These are phyloP conservation scores for Aspergillus ibericus DNA, from an alignment of 2,329 filamentous ascomycete genomes.

Conservation along the genomic window DNA sequence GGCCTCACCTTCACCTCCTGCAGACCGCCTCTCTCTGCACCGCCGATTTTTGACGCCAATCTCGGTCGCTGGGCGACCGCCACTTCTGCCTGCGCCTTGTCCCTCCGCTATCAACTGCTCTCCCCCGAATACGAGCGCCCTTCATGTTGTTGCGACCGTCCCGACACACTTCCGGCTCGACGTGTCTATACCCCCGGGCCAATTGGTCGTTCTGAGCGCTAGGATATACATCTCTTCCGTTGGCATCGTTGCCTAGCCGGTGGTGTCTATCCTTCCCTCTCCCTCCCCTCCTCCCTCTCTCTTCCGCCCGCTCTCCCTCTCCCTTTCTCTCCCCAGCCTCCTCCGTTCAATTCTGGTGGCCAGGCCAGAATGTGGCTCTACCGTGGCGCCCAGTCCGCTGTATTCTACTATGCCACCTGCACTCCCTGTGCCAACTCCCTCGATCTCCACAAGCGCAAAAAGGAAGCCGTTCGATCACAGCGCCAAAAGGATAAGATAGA, in stretches of 20 bases:
- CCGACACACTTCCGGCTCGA: constrained; percentile 25
- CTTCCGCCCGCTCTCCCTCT: background rate
- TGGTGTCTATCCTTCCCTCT: background rate
- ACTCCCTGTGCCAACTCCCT: constrained; percentile 67
- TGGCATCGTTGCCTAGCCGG: background rate
- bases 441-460: constrained; percentile 68
- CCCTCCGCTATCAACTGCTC: constrained; percentile 9
- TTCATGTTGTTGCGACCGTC: constrained; percentile 36
- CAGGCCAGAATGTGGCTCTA: constrained; percentile 47
- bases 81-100: constrained; percentile 12
- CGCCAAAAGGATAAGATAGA: constrained; percentile 65
- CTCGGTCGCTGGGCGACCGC: constrained; percentile 33
- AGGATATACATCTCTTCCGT: background rate
- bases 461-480: constrained; percentile 67
- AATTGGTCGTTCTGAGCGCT: constrained; percentile 22
- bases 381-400: constrained; percentile 50
- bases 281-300: constrained; percentile 2
- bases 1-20: background rate
- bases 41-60: constrained; percentile 7
- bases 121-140: constrained; percentile 25
- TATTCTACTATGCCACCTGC: constrained; percentile 52
- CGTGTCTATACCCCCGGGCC: constrained; percentile 25
- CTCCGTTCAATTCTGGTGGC: constrained; percentile 8
- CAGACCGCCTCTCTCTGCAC: background rate
- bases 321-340: constrained; percentile 3